Percentiles rank a stretch among this genome's conserved stretches.
phyloP scores from a whole-genome alignment of 2,329 filamentous ascomycete species.

The Camillea tinctor region DNA sequence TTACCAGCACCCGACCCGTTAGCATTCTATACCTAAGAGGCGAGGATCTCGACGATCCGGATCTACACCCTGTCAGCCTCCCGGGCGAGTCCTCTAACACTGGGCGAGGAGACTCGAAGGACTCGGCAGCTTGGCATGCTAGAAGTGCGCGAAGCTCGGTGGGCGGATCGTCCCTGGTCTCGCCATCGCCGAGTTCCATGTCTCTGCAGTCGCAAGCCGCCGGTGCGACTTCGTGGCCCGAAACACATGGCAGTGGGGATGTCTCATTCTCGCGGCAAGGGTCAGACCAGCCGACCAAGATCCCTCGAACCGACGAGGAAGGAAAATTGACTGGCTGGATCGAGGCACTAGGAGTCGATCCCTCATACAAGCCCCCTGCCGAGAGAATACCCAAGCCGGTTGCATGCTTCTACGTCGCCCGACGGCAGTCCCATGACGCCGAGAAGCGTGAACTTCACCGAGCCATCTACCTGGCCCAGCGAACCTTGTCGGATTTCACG shows the following conservation, averaged over 20 bases:
- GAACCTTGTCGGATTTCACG: conserved; percentile 73
- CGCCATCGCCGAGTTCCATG: conserved; percentile 64
- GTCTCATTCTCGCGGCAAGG: conserved; percentile 40
- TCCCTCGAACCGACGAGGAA: conserved; percentile 56
- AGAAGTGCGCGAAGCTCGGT: conserved; percentile 58
- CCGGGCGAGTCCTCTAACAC: conserved; percentile 65
- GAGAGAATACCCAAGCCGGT: conserved; percentile 70
- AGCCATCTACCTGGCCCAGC: conserved; percentile 80
- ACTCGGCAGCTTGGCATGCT: conserved; percentile 49
- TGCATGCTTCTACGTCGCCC: conserved; percentile 83
- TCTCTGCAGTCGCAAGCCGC: conserved; percentile 60
- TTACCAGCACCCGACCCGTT: conserved; percentile 75
- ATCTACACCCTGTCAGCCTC: conserved; percentile 73
- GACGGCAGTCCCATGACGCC: conserved; percentile 47
- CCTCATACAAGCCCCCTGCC: conserved; percentile 74
- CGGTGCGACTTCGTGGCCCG: conserved; percentile 53
- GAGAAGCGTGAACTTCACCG: conserved; percentile 68
- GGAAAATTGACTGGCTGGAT: conserved; percentile 79
- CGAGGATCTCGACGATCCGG: conserved; percentile 75
- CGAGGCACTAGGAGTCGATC: conserved; percentile 87
- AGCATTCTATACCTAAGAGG: conserved; percentile 77
- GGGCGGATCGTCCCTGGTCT: conserved; percentile 60
- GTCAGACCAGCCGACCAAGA: conserved; percentile 52
- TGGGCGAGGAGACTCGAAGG: conserved; percentile 49
- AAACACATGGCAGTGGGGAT: conserved; percentile 54